Conservation (phyloP, 1,284 basidiomycete genomes). For the Dichomitus squalens region DNA sequence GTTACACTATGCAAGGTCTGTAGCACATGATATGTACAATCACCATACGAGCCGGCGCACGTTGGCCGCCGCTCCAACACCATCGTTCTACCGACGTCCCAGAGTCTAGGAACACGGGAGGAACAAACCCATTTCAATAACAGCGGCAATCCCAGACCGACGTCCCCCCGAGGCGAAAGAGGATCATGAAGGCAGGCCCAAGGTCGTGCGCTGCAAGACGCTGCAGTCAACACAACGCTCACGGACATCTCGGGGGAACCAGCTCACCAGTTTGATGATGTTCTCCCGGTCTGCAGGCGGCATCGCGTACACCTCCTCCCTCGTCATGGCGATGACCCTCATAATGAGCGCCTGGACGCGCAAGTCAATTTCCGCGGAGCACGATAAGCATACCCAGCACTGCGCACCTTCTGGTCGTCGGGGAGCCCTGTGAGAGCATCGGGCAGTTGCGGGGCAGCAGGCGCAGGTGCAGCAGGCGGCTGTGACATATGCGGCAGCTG, state of each 20-base stretch:
- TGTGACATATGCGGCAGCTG: constrained; percentile 13
- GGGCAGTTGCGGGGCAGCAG: constrained; percentile 35
- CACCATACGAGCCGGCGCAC: neutral
- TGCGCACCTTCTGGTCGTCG: constrained; percentile 66
- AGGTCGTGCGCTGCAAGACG: constrained; percentile 37
- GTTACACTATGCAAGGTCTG: neutral
- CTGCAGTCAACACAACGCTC: constrained; percentile 5
- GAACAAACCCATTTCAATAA: too few species aligned
- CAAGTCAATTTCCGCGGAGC: neutral
- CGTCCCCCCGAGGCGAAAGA: too few species aligned
- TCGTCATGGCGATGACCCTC: constrained; percentile 68
- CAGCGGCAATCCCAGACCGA: too few species aligned
- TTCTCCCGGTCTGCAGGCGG: constrained; percentile 62
- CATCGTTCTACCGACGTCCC: too few species aligned
- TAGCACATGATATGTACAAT: neutral
- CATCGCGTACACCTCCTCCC: constrained; percentile 65
- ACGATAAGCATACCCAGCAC: neutral
- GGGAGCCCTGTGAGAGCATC: constrained; percentile 61
- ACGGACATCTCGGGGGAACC: neutral
- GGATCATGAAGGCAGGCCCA: constrained; percentile 38
- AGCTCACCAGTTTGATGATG: constrained; percentile 67
- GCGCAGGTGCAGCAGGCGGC: constrained; percentile 18
- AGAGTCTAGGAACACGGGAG: too few species aligned
- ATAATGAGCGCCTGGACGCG: constrained; percentile 61
- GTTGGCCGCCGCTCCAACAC: neutral